Evolutionary conservation across 2,329 filamentous ascomycete species (phyloP), one percentile per base, ranked within the genome.

Genomic region (Colletotrichum abscissum): DNA sequence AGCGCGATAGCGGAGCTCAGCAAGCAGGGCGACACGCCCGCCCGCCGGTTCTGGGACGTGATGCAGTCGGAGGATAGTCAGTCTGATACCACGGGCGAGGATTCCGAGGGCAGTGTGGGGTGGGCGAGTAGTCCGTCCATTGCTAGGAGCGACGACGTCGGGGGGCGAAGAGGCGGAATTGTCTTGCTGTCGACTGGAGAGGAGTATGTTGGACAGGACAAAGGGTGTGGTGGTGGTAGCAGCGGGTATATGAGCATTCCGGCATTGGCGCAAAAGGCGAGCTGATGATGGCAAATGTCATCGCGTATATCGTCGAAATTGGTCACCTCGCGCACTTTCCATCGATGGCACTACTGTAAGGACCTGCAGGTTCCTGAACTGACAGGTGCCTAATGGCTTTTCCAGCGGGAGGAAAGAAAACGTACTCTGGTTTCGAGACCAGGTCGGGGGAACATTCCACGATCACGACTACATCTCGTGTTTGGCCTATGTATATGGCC

Each of bases 11-110:
- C 42, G 62, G 73, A 75, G 35, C 63, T 75, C 16, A 38, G 59
- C n/a, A 42, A 35, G 26, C 62, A 67, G 22, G 22, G 42, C 1
- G 24, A 38, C 4, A 62, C 65, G 11, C 70, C 66, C 1, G 70
- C 71, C 7, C 62, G 66, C 14, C 62, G 55, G 24, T 63, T 75
- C 7, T 75, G 73, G 73, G 72, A 74, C 26, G 52, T 42, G 16
- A n/a, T 74, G 19, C 42, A 49, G 57, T 52, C 16, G 19, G 54
- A 72, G 19, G 72, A 74, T 9, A 63, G 38, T 14, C 28, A 62
- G 28, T 62, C 67, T 12, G 71, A 71, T 11, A 35, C 19, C 35
- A 58, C 28, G 12, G 46, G 56, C 7, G 67, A 62, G 30, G 71
- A 73, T 6, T 59, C 62, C 3, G 71, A 73, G 6, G 67, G 66